Evolutionary conservation across 768 basidiomycete genomes (phyloP), one percentile per base, ranked within the genome.

Genomic region (Exsudoporus frostii): DNA sequence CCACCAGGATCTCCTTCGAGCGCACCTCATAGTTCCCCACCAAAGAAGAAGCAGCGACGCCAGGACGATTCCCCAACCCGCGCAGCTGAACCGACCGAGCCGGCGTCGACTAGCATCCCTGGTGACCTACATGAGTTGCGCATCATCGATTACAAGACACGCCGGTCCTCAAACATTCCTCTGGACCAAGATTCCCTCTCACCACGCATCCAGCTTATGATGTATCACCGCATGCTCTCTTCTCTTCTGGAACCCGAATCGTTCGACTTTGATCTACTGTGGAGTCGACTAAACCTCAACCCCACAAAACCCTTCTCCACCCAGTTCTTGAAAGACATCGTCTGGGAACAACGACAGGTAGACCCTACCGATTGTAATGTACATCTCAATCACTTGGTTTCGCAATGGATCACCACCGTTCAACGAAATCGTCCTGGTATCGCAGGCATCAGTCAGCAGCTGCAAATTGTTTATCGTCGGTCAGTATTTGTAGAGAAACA

Each of bases 201-300:
- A 1, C 76, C 88, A 0, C 79, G 80, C 7, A 69, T 90, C 33
- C 90, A 92, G 64, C 76, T 92, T 5, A 90, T 90, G 86, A 69
- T 90, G 34, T 92, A 92, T 63, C 78, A 81, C 59, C 81, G 81
- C 17, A 79, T 92, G 47, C 74, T 92, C 34, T 73, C 75, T 20
- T 69, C 71, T 4, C 69, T 90, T 13, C 64, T 85, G 19, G 67
- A 78, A 4, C 74, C 74, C 1, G 56, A 57, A 34, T 46, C 60
- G 0, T 79, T 83, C 53, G 76, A 85, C 58, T 88, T 85, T 60
- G 42, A 65, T 22, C 49, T 62, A 0, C 58, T 91, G 10, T 90
- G 86, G 84, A 57, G 53, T 14, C 71, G 67, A 24, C 61, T 84
- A 1, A 64, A 69, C 2, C 57, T 86, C 14, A 57, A 83, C 50